These are phyloP conservation scores for Podospora bellae-mahoneyi DNA, from an alignment of 495 filamentous ascomycete species.

Conservation along the genomic window DNA sequence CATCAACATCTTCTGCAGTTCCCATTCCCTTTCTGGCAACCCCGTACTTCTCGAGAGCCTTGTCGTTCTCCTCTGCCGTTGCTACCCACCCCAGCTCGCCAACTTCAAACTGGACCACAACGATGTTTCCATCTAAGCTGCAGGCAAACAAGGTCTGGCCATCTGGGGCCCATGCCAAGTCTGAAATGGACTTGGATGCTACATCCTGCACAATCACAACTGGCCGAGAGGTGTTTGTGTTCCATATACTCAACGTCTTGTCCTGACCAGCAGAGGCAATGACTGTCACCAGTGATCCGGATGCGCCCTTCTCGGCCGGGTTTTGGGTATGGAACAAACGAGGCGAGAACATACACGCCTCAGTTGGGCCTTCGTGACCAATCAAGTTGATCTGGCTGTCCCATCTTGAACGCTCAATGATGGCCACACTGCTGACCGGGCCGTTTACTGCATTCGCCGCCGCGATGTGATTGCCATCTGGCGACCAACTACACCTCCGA, in stretches of 20 bases:
- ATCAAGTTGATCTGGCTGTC: conserved; percentile 96
- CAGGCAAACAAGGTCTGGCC: conserved; percentile 82
- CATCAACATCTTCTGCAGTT: conserved; percentile 84
- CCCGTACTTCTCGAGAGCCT: conserved; percentile 86
- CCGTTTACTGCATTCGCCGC: conserved; percentile 96
- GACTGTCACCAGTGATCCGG: conserved; percentile 69
- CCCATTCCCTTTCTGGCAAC: conserved; percentile 80
- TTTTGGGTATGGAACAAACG: conserved; percentile 75
- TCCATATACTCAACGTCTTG: conserved; percentile 93
- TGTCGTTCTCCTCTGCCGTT: conserved; percentile 80
- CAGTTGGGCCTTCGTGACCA: conserved; percentile 92
- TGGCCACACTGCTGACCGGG: conserved; percentile 93
- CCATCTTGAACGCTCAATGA: conserved; percentile 89
- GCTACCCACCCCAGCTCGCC: conserved; percentile 55
- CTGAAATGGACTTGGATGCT: conserved; percentile 83
- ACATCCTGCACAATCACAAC: conserved; percentile 86
- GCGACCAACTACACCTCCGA: conserved; percentile 92
- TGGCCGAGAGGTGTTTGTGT: conserved; percentile 87
- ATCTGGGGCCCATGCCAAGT: conserved; percentile 92
- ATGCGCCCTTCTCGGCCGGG: conserved; percentile 44
- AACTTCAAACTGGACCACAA: conserved; percentile 55
- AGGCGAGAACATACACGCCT: conserved; percentile 96
- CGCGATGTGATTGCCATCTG: conserved; percentile 94
- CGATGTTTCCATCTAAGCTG: conserved; percentile 82
- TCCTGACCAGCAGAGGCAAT: conserved; percentile 96